Evolutionary conservation across 177 flowering plant species (phyloP), one percentile per base, ranked within the genome.

Genomic region (Vitis hybrid): DNA sequence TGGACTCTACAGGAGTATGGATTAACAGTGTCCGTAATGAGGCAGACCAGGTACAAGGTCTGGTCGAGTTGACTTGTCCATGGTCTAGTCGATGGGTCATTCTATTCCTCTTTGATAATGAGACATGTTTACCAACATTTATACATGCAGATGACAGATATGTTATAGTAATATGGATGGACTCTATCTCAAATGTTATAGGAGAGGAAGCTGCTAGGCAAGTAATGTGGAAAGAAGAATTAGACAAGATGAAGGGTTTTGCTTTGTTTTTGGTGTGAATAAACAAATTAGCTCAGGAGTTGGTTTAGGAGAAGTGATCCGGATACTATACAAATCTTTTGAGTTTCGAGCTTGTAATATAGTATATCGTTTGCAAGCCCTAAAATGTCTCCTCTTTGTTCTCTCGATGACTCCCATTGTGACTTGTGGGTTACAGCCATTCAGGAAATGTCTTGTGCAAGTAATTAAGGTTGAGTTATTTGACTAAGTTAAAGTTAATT

Each of bases 171-270:
- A 10, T 56, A 7, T 64, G 67, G 28, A 33, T 49, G 47, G 47
- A 64, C 10, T 64, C 28, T 47, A 1, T 22, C 13, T 28, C 31
- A 28, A 28, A 28, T 28, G 31, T 28, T 28, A 28, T 28, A 28
- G 31, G 31, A 28, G 5, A 12, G 33, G 68, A 53, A 53, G 58
- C 68, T 66, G 28, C 68, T 2, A 11, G 20, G 11, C 33, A 64
- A 73, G 71, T 60, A 66, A 67, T 52, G 8, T 44, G 70, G 60
- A 67, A 11, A 38, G 68, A 62, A 73, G 71, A 67, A 73, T 62
- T 44, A 62, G 76, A 68, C 62, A 55, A 73, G 56, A 62, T 67
- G 76, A 55, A 66, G 67, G 76, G 54, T 73, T 73, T 54, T 73
- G 76, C 31, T 62, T 22, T 51, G 15, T 55, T 22, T 54, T 19